phyloP scores from a whole-genome alignment of 257 asterid species.

The Eucommia ulmoides region DNA sequence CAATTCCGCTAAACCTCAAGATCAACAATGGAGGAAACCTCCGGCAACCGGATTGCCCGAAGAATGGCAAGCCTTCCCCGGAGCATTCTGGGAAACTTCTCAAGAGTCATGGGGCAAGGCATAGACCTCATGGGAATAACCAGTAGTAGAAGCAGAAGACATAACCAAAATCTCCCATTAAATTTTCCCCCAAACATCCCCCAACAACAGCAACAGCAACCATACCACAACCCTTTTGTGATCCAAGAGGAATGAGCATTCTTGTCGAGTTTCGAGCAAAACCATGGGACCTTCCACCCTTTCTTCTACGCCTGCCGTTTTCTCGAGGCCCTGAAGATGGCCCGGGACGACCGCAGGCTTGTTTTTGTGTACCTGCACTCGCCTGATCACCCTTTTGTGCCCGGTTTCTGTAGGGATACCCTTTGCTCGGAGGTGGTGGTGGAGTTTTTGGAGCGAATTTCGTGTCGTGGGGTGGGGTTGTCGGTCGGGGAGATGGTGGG shows the following conservation, averaged over 20 bases:
- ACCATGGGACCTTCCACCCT: constrained; percentile 51
- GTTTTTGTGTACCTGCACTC: constrained; percentile 95
- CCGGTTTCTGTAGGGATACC: constrained; percentile 56
- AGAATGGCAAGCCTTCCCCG: constrained; percentile 59
- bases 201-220: constrained; percentile 18
- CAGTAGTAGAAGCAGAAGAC: constrained; percentile 25
- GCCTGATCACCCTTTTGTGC: constrained; percentile 84
- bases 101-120: constrained; percentile 59
- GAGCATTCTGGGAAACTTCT: constrained; percentile 40
- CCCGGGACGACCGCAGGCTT: constrained; percentile 67
- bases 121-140: constrained; percentile 31
- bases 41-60: constrained; percentile 26
- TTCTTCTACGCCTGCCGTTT: constrained; percentile 68
- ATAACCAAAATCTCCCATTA: constrained; percentile 16
- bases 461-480: constrained; percentile 71
- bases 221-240: too few relatives aligned
- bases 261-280: constrained; percentile 54
- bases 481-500: constrained; percentile 46
- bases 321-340: constrained; percentile 92
- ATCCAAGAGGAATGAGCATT: constrained; percentile 73
- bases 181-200: constrained; percentile 18
- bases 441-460: constrained; percentile 76
- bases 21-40: constrained; percentile 28
- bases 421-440: constrained; percentile 66
- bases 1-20: too few relatives aligned